phyloP scores from a whole-genome alignment of 2,329 filamentous ascomycete species.

The Orbilia javanica region DNA sequence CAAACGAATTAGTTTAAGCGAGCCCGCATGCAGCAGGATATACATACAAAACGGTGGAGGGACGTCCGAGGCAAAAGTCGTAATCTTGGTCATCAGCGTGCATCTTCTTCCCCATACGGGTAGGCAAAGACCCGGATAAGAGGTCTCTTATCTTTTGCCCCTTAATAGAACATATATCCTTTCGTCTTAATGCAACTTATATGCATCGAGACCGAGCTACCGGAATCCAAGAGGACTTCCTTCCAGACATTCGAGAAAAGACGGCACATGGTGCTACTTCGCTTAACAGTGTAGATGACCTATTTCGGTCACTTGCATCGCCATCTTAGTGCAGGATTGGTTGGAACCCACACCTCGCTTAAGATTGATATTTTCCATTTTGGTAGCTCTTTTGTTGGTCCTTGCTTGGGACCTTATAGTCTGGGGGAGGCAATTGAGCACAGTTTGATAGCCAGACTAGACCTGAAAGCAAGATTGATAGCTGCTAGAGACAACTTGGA shows the following conservation, averaged over 20 bases:
- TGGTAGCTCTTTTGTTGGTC: not conserved
- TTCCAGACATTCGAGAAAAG: constrained; percentile 30
- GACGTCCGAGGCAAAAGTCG: constrained; percentile 2
- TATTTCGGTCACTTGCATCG: constrained; percentile 34
- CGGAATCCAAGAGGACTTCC: not conserved
- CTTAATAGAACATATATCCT: not conserved
- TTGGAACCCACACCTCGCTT: constrained; percentile 50
- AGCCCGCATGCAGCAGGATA: not conserved
- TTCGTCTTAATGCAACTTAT: too few relatives aligned
- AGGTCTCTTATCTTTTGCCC: constrained; percentile 4
- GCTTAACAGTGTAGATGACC: constrained; percentile 24
- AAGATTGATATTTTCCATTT: not conserved
- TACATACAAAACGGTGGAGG: constrained; percentile 7
- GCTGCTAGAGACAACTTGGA: not conserved
- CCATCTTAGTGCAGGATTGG: constrained; percentile 34
- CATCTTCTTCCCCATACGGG: not conserved
- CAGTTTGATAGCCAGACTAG: not conserved
- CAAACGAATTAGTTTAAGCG: constrained; percentile 31
- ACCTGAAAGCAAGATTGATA: not conserved
- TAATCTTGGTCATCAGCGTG: not conserved
- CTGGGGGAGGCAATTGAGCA: too few relatives aligned
- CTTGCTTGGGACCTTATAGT: constrained; percentile 31
- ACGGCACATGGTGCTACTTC: constrained; percentile 32
- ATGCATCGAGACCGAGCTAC: not conserved
- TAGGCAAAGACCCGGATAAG: not conserved